Percentiles rank a stretch among this genome's conserved stretches.
Conservation (phyloP, 2,329 filamentous ascomycete species). For the Diaporthe citrichinensis region DNA sequence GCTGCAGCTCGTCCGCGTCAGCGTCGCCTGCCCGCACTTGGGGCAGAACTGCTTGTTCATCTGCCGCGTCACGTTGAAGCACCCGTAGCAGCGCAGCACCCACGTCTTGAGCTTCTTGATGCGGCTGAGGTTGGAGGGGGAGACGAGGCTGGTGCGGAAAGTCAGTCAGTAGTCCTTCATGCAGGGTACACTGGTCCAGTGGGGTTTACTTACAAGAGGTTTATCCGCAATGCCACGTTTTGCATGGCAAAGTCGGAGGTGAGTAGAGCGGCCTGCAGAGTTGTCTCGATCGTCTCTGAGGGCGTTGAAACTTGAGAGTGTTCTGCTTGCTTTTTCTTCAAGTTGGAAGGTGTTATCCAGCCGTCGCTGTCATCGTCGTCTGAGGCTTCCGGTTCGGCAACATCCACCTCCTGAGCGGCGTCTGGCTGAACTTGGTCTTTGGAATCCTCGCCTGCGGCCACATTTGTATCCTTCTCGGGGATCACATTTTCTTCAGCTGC, state of each 20-base stretch:
- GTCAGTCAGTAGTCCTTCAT: background rate
- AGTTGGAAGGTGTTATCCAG: slow-evolving; percentile 96
- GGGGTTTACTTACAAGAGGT: slow-evolving; percentile 68
- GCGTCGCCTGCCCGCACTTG: slow-evolving; percentile 87
- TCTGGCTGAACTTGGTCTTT: slow-evolving; percentile 5
- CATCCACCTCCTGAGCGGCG: slow-evolving; percentile 42
- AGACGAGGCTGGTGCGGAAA: slow-evolving; percentile 74
- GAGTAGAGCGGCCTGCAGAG: slow-evolving; percentile 89
- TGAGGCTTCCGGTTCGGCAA: slow-evolving; percentile 50
- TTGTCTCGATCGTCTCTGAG: slow-evolving; percentile 68
- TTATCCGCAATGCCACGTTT: slow-evolving; percentile 95
- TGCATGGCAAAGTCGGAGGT: slow-evolving; percentile 99
- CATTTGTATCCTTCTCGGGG: background rate
- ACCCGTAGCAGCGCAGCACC: slow-evolving; percentile 93
- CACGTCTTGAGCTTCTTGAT: slow-evolving; percentile 90
- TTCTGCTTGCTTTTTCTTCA: slow-evolving; percentile 85
- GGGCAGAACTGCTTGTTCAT: slow-evolving; percentile 94
- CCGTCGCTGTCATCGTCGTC: slow-evolving; percentile 73
- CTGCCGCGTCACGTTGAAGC: slow-evolving; percentile 87
- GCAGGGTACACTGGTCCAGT: background rate
- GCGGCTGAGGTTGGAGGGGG: slow-evolving; percentile 78
- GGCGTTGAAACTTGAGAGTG: slow-evolving; percentile 66
- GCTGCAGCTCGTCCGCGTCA: slow-evolving; percentile 88
- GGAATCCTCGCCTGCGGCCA: slow-evolving; percentile 36
- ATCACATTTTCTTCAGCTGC: background rate